Conservation (phyloP, 345 rosid species). For the Tarenaya hassleriana region DNA sequence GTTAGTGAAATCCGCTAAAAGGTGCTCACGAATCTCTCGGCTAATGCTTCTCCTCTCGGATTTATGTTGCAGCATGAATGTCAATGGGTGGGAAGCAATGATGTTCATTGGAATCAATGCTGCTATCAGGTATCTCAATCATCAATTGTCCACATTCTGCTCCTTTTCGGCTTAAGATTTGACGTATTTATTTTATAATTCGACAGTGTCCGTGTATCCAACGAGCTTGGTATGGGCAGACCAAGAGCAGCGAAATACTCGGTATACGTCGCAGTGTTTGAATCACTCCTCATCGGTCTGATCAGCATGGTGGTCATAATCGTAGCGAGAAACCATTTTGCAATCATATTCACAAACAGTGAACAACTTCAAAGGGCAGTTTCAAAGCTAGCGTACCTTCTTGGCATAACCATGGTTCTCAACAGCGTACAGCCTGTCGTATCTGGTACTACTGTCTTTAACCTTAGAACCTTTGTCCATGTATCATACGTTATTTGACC, state of each 20-base stretch:
- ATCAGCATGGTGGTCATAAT: conserved; percentile 50
- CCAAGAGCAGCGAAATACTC: conserved; percentile 77
- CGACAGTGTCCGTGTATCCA: conserved; percentile 68
- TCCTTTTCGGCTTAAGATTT: neutral
- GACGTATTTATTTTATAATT: conserved; percentile 6
- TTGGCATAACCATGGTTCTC: conserved; percentile 71
- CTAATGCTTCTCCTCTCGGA: neutral
- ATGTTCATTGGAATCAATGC: conserved; percentile 74
- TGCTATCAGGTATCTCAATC: conserved; percentile 46
- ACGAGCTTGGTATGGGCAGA: conserved; percentile 67
- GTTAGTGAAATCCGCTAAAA: conserved; percentile 14
- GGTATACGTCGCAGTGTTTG: conserved; percentile 42
- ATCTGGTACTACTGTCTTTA: conserved; percentile 43
- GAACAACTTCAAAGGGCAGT: conserved; percentile 41
- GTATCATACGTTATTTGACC: too few relatives aligned
- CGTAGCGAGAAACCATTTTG: conserved; percentile 46
- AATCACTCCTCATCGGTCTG: conserved; percentile 60
- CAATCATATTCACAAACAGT: conserved; percentile 59
- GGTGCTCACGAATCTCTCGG: neutral
- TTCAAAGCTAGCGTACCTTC: conserved; percentile 55
- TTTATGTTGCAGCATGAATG: conserved; percentile 52
- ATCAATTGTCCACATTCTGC: neutral
- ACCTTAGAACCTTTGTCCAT: too few relatives aligned
- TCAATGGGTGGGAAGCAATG: conserved; percentile 72
- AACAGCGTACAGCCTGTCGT: conserved; percentile 85